Conservation (phyloP, 495 filamentous ascomycete species). For the Lophiotrema nucula region DNA sequence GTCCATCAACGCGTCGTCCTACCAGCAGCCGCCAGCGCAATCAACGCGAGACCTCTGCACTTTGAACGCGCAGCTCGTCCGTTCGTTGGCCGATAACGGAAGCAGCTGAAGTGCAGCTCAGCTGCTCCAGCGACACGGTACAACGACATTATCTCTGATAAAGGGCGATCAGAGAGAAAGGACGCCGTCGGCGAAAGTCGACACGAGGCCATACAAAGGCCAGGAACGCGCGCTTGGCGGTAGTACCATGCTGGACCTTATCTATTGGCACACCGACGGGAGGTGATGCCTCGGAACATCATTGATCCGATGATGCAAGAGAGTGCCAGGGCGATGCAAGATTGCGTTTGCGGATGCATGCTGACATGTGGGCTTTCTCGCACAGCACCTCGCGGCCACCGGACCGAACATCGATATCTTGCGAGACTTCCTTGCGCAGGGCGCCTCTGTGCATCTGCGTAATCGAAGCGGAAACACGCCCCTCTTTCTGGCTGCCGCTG, state of each 20-base stretch:
- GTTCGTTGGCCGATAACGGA: constrained; percentile 30
- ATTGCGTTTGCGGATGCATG: constrained; percentile 18
- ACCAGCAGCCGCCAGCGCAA: not conserved
- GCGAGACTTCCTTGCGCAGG: constrained; percentile 67
- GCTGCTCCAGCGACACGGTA: constrained; percentile 18
- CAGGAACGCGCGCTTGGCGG: constrained; percentile 18
- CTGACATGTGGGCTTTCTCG: constrained; percentile 11
- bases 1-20: not conserved
- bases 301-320: constrained; percentile 20
- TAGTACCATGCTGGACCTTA: constrained; percentile 31
- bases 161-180: constrained; percentile 3
- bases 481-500: constrained; percentile 70
- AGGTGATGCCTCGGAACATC: constrained; percentile 14
- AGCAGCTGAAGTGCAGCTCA: constrained; percentile 10
- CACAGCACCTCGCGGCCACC: constrained; percentile 64
- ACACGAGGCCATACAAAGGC: constrained; percentile 21
- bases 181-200: constrained; percentile 27
- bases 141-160: constrained; percentile 32
- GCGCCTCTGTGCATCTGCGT: constrained; percentile 82
- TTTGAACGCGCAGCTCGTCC: not conserved
- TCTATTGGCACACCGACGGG: constrained; percentile 27
- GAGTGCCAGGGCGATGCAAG: constrained; percentile 13
- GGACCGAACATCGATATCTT: constrained; percentile 62
- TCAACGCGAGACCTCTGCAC: constrained; percentile 1
- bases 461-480: constrained; percentile 81